phyloP scores from a whole-genome alignment of 805 yeast genomes.

The Sungouiozyma ichnusensis region DNA sequence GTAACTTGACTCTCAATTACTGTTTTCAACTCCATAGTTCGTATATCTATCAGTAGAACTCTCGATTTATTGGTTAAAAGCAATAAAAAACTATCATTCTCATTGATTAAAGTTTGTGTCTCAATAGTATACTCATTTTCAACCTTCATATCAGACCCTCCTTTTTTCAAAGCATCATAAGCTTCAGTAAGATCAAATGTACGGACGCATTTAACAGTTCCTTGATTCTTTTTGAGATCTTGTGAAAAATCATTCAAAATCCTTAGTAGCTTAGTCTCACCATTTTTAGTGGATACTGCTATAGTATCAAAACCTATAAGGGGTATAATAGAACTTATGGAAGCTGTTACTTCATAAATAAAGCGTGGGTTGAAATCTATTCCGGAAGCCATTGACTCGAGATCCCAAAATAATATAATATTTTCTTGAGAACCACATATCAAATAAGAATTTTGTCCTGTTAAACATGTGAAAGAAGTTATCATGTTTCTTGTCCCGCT shows the following conservation, averaged over 20 bases:
- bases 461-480: constrained; percentile 47
- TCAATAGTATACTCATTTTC: constrained; percentile 32
- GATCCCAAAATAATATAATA: constrained; percentile 67
- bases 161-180: background rate
- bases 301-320: constrained; percentile 47
- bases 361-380: constrained; percentile 41
- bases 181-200: constrained; percentile 11
- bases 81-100: constrained; percentile 35
- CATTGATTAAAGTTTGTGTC: constrained; percentile 33
- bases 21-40: constrained; percentile 38
- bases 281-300: constrained; percentile 38
- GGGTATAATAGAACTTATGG: constrained; percentile 42
- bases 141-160: background rate
- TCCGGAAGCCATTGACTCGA: constrained; percentile 50
- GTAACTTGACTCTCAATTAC: constrained; percentile 43
- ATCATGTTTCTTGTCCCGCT: constrained; percentile 49
- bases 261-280: constrained; percentile 29
- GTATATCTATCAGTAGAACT: constrained; percentile 46
- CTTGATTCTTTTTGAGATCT: constrained; percentile 5
- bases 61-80: constrained; percentile 44
- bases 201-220: constrained; percentile 17
- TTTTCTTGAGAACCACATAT: constrained; percentile 76
- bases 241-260: constrained; percentile 23
- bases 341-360: constrained; percentile 37
- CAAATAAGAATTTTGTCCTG: constrained; percentile 49